These are phyloP conservation scores for Mycena alexandri DNA, from an alignment of 768 basidiomycete species.

Conservation along the genomic window DNA sequence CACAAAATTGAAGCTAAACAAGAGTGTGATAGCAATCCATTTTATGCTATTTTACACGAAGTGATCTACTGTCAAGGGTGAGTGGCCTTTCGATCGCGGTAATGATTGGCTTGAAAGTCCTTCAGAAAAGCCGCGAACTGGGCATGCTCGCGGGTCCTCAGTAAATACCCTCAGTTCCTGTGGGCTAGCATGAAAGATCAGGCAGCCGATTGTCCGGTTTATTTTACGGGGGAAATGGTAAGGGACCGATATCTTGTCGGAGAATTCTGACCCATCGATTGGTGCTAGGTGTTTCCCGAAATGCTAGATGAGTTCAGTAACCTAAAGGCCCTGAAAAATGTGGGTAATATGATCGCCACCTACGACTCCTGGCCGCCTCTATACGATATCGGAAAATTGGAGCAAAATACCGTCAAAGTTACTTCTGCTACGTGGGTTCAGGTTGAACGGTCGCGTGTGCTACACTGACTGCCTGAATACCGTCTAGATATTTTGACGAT, in stretches of 20 bases:
- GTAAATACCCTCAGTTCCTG: slow-evolving; percentile 53
- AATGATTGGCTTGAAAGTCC: background rate
- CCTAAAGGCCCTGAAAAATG: slow-evolving; percentile 62
- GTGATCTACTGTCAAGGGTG: slow-evolving; percentile 66
- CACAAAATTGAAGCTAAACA: slow-evolving; percentile 53
- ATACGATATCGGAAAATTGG: slow-evolving; percentile 60
- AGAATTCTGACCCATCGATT: too few relatives aligned
- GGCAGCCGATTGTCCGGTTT: slow-evolving; percentile 52
- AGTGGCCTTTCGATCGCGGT: too few relatives aligned
- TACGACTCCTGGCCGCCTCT: slow-evolving; percentile 57
- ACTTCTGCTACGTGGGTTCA: slow-evolving; percentile 62
- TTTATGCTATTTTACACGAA: slow-evolving; percentile 66
- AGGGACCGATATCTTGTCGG: background rate
- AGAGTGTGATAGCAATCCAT: slow-evolving; percentile 60
- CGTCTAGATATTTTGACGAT: too few relatives aligned
- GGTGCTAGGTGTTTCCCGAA: slow-evolving; percentile 53
- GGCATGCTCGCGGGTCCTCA: slow-evolving; percentile 58
- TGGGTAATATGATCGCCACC: slow-evolving; percentile 60
- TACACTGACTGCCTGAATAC: too few relatives aligned
- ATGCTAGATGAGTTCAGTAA: slow-evolving; percentile 64
- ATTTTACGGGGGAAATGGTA: slow-evolving; percentile 68
- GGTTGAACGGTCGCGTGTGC: too few relatives aligned
- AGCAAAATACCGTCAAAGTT: slow-evolving; percentile 63
- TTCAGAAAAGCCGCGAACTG: slow-evolving; percentile 57
- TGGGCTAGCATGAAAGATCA: slow-evolving; percentile 56